These are phyloP conservation scores for Arthrobotrys conoides DNA, from an alignment of 2,329 filamentous ascomycete species.

Conservation along the genomic window DNA sequence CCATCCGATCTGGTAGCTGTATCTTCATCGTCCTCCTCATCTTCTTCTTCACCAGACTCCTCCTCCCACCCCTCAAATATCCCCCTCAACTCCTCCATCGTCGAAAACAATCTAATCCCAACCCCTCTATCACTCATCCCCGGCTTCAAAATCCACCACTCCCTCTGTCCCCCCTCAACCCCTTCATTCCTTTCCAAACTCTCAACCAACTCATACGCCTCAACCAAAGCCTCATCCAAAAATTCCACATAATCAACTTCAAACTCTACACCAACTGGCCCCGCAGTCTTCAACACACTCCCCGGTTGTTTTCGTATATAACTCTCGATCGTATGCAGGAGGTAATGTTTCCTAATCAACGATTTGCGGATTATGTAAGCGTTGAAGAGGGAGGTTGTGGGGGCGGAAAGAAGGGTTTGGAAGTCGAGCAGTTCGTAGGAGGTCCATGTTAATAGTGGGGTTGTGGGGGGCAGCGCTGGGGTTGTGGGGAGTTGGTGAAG, in stretches of 20 bases:
- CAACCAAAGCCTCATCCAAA: conserved; percentile 89
- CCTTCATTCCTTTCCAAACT: conserved; percentile 80
- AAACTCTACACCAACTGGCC: conserved; percentile 85
- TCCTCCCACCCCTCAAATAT: conserved; percentile 96
- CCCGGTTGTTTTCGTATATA: conserved; percentile 88
- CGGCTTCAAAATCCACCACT: conserved; percentile 99
- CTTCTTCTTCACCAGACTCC: conserved; percentile 77
- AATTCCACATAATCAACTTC: conserved; percentile 98
- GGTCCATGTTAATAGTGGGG: conserved; percentile 77
- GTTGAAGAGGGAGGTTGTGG: conserved; percentile 79
- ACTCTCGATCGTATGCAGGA: conserved; percentile 84
- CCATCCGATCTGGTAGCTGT: conserved; percentile 21
- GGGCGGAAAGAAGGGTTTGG: conserved; percentile 76
- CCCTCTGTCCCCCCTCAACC: conserved; percentile 68
- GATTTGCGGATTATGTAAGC: conserved; percentile 97
- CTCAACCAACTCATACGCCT: conserved; percentile 87
- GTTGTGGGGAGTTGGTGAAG: background rate
- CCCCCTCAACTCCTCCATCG: conserved; percentile 82
- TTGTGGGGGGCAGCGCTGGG: background rate
- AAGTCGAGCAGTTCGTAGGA: conserved; percentile 92
- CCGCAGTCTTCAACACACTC: conserved; percentile 77
- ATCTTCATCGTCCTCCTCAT: conserved; percentile 74
- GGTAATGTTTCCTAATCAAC: conserved; percentile 94
- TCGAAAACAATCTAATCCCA: conserved; percentile 89
- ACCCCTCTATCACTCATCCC: conserved; percentile 97